Conservation (phyloP, 176 grass and related monocot species). For the Musa acuminata region DNA sequence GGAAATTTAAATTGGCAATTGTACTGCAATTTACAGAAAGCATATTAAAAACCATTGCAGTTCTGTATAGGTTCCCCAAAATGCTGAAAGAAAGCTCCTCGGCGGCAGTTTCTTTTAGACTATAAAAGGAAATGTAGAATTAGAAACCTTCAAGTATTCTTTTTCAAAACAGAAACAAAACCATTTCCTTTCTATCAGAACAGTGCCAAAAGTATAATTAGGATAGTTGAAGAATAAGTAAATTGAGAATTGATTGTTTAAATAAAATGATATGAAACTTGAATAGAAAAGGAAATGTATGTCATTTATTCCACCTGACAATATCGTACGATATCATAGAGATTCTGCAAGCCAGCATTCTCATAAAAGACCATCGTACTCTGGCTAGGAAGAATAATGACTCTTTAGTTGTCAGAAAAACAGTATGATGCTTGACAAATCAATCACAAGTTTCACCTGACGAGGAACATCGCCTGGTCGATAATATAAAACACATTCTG, state of each 20-base stretch:
- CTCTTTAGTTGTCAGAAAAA: conserved; percentile 10
- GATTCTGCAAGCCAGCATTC: conserved; percentile 87
- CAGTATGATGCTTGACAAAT: conserved; percentile 1
- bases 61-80: conserved; percentile 74
- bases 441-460: conserved; percentile 37
- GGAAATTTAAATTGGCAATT: neutral
- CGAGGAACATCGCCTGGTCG: conserved; percentile 69
- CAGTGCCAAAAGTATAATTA: neutral
- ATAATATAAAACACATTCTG: conserved; percentile 86
- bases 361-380: conserved; percentile 97
- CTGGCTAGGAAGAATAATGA: conserved; percentile 37
- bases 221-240: neutral
- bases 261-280: neutral
- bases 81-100: conserved; percentile 74
- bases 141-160: conserved; percentile 3
- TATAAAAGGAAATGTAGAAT: conserved; percentile 27
- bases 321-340: conserved; percentile 85
- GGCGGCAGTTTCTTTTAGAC: conserved; percentile 69
- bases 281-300: neutral
- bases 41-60: conserved; percentile 57
- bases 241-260: neutral
- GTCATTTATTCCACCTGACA: conserved; percentile 52
- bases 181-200: neutral
- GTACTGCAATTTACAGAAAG: neutral
- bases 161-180: neutral